Conservation (phyloP, 306 rosid species). For the Castanea mollissima region DNA sequence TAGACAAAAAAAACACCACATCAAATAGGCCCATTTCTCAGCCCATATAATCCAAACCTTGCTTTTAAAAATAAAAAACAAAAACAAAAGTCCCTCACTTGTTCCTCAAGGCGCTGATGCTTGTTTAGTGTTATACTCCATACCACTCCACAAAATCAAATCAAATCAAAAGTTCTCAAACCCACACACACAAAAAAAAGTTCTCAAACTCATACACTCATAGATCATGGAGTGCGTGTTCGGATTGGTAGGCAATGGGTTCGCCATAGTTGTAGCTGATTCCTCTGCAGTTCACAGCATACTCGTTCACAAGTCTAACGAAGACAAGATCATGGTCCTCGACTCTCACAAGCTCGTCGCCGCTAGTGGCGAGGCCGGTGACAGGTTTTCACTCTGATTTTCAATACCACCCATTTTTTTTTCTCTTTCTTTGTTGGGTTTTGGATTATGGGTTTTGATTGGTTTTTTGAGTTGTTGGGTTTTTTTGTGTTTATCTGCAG, state of each 20-base stretch:
- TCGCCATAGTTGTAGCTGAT: conserved; percentile 80
- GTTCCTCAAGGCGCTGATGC: no score
- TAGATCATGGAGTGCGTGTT: conserved; percentile 76
- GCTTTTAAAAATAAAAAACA: no score
- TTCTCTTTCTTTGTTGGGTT: neutral
- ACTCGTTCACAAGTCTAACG: conserved; percentile 89
- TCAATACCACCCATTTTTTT: neutral
- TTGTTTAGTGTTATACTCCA: neutral
- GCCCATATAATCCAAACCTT: no score
- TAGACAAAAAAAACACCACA: no score
- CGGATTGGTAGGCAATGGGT: conserved; percentile 79
- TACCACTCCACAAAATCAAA: neutral
- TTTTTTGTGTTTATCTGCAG: conserved; percentile 24
- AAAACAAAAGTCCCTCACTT: no score
- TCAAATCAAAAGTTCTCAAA: neutral
- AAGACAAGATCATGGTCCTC: conserved; percentile 98
- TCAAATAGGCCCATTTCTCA: no score
- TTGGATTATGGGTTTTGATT: neutral
- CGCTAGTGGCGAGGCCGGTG: conserved; percentile 95
- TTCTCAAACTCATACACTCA: neutral
- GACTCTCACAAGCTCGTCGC: conserved; percentile 97
- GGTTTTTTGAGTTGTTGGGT: neutral
- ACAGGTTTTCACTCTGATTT: conserved; percentile 52
- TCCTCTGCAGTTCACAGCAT: conserved; percentile 94
- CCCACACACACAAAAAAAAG: conserved; percentile 17